These are phyloP conservation scores for Podospora pseudopauciseta DNA, from an alignment of 495 filamentous ascomycete genomes.

Conservation along the genomic window DNA sequence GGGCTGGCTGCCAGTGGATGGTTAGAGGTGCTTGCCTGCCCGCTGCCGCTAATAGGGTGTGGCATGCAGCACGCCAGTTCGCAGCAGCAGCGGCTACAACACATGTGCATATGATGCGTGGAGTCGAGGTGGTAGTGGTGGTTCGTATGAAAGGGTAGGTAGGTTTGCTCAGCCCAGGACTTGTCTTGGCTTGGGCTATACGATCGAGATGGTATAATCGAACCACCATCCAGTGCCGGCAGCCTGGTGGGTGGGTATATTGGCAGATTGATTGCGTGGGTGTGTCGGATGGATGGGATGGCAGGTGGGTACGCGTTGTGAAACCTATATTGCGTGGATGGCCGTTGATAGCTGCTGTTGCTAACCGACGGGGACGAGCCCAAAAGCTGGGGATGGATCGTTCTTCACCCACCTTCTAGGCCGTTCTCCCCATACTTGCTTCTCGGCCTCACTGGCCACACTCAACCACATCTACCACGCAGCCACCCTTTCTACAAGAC, in stretches of 20 bases:
- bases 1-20: too few relatives aligned
- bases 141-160: neutral
- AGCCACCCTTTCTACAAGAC: too few relatives aligned
- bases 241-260: neutral
- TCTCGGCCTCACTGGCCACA: neutral
- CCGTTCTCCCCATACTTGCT: neutral
- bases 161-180: neutral
- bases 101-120: neutral
- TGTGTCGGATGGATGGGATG: neutral
- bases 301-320: neutral
- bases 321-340: neutral
- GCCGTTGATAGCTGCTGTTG: neutral
- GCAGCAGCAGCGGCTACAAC: neutral
- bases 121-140: neutral
- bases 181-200: neutral
- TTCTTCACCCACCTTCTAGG: too few relatives aligned
- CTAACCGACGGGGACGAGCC: too few relatives aligned
- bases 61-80: neutral
- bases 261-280: neutral
- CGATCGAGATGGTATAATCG: neutral
- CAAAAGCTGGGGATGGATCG: too few relatives aligned
- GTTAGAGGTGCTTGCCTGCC: neutral
- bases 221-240: neutral
- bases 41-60: neutral
- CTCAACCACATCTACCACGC: too few relatives aligned